Evolutionary conservation across 2,329 filamentous ascomycete genomes (phyloP).

Genomic region (Fusarium albidum): DNA sequence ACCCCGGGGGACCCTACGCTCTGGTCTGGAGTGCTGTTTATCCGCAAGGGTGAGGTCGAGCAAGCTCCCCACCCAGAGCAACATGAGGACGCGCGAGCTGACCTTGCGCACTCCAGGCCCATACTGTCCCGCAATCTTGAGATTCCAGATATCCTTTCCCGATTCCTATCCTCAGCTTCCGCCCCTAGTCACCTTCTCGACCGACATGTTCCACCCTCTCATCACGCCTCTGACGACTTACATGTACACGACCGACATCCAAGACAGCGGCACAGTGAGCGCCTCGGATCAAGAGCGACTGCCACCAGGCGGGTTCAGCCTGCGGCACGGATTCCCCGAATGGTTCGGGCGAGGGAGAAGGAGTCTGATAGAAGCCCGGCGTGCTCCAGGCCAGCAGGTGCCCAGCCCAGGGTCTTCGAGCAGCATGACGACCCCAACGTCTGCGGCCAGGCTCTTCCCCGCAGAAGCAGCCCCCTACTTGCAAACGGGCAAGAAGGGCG

Average conservation of each 20-base stretch:
- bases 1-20: constrained; percentile 81
- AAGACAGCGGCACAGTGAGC: constrained; percentile 79
- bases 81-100: background rate
- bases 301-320: constrained; percentile 87
- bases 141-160: constrained; percentile 90
- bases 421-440: constrained; percentile 42
- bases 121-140: constrained; percentile 85
- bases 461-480: constrained; percentile 48
- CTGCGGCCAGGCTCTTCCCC: constrained; percentile 40
- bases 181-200: constrained; percentile 86
- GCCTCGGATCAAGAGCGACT: constrained; percentile 84
- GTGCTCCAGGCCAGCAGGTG: constrained; percentile 51
- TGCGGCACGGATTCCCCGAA: constrained; percentile 87
- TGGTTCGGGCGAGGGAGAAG: constrained; percentile 78
- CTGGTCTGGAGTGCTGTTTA: constrained; percentile 93
- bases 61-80: background rate
- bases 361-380: constrained; percentile 49
- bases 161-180: constrained; percentile 79
- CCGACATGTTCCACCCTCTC: constrained; percentile 94
- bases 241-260: constrained; percentile 84
- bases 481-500: constrained; percentile 51
- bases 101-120: constrained; percentile 68
- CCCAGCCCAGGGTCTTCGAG: constrained; percentile 34
- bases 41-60: constrained; percentile 76
- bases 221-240: constrained; percentile 94